Conservation (phyloP, 2,329 filamentous ascomycete species). For the Dendrostoma leiphaemia region DNA sequence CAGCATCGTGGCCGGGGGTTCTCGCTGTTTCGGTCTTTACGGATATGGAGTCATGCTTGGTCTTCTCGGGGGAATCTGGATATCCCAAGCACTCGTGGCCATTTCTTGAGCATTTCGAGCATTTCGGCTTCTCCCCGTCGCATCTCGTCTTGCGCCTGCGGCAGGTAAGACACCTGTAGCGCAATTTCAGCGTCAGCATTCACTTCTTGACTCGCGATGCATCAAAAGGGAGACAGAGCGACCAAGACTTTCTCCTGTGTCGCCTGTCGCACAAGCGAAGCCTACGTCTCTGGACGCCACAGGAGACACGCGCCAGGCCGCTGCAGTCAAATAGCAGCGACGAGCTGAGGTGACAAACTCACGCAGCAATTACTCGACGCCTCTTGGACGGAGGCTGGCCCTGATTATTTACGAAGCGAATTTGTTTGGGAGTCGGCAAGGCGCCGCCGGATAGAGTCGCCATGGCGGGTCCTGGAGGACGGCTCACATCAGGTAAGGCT, state of each 20-base stretch:
- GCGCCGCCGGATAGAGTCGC: slow-evolving; percentile 42
- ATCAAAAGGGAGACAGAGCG: neutral
- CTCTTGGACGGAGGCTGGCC: slow-evolving; percentile 78
- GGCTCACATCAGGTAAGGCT: slow-evolving; percentile 3
- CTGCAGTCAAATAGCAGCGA: slow-evolving; percentile 16
- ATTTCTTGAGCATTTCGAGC: slow-evolving; percentile 71
- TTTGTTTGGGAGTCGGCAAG: slow-evolving; percentile 53
- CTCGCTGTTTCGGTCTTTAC: slow-evolving; percentile 22
- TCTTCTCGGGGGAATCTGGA: slow-evolving; percentile 50
- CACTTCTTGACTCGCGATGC: neutral
- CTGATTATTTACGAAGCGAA: slow-evolving; percentile 80
- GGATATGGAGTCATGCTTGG: slow-evolving; percentile 28
- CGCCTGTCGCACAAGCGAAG: neutral
- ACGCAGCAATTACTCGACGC: slow-evolving; percentile 77
- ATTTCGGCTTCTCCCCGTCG: slow-evolving; percentile 69
- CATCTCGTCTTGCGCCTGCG: slow-evolving; percentile 75
- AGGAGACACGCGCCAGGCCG: neutral
- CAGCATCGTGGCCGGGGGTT: slow-evolving; percentile 12
- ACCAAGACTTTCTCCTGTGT: neutral
- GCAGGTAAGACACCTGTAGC: slow-evolving; percentile 64
- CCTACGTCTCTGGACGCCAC: neutral
- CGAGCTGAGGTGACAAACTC: slow-evolving; percentile 33
- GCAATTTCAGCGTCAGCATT: slow-evolving; percentile 1
- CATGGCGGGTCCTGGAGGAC: slow-evolving; percentile 35
- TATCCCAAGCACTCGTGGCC: slow-evolving; percentile 70